Evolutionary conservation across 192 early-diverging fungal species (phyloP).

Genomic region (Haplosporangium gracile): DNA sequence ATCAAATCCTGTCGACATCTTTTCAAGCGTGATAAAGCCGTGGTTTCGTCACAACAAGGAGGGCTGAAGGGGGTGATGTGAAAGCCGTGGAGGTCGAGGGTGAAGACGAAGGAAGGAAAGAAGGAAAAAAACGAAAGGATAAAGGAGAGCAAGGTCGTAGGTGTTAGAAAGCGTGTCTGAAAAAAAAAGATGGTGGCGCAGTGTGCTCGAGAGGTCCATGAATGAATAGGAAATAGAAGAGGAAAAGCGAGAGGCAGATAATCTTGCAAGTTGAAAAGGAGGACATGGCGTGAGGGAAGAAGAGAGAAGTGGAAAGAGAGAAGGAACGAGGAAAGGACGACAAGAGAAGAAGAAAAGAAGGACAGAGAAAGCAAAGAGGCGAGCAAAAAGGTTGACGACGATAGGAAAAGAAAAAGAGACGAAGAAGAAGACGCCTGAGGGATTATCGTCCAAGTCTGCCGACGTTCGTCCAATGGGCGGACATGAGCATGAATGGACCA

Average conservation of each 20-base stretch:
- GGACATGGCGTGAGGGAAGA: no score
- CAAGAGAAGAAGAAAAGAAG: background rate
- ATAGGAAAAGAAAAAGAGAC: background rate
- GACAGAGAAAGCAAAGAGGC: background rate
- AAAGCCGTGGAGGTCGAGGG: no score
- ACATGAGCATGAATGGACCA: background rate
- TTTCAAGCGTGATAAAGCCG: background rate
- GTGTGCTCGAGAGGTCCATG: no score
- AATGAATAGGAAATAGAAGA: no score
- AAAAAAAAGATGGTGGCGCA: background rate
- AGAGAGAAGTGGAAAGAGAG: background rate
- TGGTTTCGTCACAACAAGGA: background rate
- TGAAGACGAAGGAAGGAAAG: background rate
- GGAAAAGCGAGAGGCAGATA: no score
- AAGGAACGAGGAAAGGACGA: background rate
- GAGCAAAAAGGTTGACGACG: background rate
- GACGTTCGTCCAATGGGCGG: background rate
- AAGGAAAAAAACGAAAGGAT: background rate
- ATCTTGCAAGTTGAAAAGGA: no score
- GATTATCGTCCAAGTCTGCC: background rate
- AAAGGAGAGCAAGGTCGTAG: background rate
- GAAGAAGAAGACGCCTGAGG: no score
- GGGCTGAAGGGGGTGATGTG: background rate
- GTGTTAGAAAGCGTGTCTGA: background rate
- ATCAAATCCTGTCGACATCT: background rate